Base-by-base conservation (phyloP, 1,139 yeast species). In the Magnusiomyces suaveolens region DNA sequence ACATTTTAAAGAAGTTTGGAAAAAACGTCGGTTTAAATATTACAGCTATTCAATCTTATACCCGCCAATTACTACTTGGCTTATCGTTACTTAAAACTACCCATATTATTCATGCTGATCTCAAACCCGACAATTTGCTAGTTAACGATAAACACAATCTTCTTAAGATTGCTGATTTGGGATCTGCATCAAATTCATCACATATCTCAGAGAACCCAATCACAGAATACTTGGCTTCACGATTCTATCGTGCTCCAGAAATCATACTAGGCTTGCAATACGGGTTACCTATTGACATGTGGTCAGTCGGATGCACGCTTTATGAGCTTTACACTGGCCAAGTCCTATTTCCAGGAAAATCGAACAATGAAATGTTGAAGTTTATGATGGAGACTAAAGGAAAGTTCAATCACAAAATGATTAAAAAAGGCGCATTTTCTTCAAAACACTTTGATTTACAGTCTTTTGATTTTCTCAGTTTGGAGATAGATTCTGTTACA, bases 161-260 rank as follows among this genome's bases (percentile, higher is more conserved):
- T 66, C 73, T 88, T 63, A 88, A 88, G 66, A 84, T 88, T 55
- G 87, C 95, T 69, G 96, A 88, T 70, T 84, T 88, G 66, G 96
- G 97, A 1, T 76, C 89, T 55, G 95, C 96, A 1, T 79, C 86
- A 25, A 85, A 82, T 59, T 36, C 48, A 14, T 25, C 20, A 20
- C 25, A 41, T 41, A 81, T 82, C 61, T 82, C 87, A 61, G 83
- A 83, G 47, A 90, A 88, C 18, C 44, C 26, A 16, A 75, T 85
- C 72, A 87, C 96, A 0, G 96, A 89, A 63, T 88, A 87, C 68
- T 90, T 89, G 8, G 96, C 87, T 25, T 88, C 72, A 23, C 75
- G 97, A 57, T 96, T 88, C 69, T 89, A 89, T 69, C 74, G 97
- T 58, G 96, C 96, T 0, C 96, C 97, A 0, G 97, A 89, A 67